Evolutionary conservation across 2,329 filamentous ascomycete genomes (phyloP), one percentile per base, ranked within the genome.

Genomic region (Microdochium trichocladiopsis): DNA sequence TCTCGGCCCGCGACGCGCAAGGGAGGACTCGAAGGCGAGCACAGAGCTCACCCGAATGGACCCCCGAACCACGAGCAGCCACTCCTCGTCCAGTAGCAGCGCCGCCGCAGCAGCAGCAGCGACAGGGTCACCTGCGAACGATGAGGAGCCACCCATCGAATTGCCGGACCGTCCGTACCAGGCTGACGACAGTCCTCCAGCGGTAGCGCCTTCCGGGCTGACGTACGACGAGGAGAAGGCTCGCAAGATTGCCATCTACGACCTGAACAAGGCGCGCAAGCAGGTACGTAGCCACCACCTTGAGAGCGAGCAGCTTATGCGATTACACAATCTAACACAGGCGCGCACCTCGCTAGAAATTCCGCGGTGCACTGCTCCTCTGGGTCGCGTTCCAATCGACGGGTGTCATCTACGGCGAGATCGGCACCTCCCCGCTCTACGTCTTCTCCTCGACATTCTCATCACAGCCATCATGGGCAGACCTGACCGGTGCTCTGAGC

Each of bases 381-480:
- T 55, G 77, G 74, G 72, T 83, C 24, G 76, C 80, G 21, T 85
- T 83, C 60, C 81, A 85, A 63, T 79, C 75, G 2, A 77, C 76
- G 24, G 82, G 83, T 47, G 79, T 84, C 41, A 85, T 86, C 51
- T 86, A 86, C 55, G 83, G 83, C 22, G 83, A 86, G 56, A 84
- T 86, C 59, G 83, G 82, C 48, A 74, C 71, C 23, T 52, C 50
- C 24, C 82, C 82, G 14, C 78, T 87, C n/a, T 87, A 87, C 59
- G 83, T 86, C n/a, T 87, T 72, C 64, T 85, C 81, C 11, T 82
- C 79, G 1, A 84, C 80, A 0, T 87, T 87, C 58, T 69, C 72
- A 11, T 66, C 69, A 5, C 70, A 78, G 14, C 82, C 82, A 1
- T 71, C 67, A 4, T 75, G 75, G 57, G 71, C 77, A 12, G 80